These are phyloP conservation scores for Spencermartinsiella europaea DNA, from an alignment of 805 yeast species.

Conservation along the genomic window DNA sequence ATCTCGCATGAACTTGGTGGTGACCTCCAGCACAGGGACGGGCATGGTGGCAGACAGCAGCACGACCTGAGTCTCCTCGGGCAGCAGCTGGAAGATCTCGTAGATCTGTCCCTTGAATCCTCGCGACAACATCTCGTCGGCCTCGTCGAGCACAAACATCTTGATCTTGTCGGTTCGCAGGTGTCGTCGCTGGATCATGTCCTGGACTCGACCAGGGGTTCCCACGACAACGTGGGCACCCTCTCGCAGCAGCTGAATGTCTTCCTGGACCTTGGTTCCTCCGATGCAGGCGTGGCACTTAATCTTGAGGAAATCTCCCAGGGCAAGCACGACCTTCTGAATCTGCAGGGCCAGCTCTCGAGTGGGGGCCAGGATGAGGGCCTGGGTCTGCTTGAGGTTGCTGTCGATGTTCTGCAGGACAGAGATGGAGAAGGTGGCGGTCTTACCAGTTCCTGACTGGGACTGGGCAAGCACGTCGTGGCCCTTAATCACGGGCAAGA, in stretches of 20 bases:
- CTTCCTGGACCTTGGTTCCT: constrained; percentile 80
- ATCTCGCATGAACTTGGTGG: constrained; percentile 85
- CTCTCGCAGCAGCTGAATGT: constrained; percentile 63
- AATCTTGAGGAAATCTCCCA: constrained; percentile 85
- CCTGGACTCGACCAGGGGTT: constrained; percentile 93
- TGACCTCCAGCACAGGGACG: constrained; percentile 83
- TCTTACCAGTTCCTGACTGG: constrained; percentile 98
- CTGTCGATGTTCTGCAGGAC: constrained; percentile 83
- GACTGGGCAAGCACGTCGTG: constrained; percentile 98
- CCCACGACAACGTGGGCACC: constrained; percentile 94
- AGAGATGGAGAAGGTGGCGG: constrained; percentile 95
- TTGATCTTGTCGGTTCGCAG: constrained; percentile 71
- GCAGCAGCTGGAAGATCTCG: constrained; percentile 81
- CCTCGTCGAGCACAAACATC: constrained; percentile 91
- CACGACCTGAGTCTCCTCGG: constrained; percentile 85
- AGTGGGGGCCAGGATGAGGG: constrained; percentile 88
- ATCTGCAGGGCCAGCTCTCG: constrained; percentile 94
- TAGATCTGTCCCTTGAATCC: constrained; percentile 96
- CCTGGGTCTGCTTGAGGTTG: constrained; percentile 72
- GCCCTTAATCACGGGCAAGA: constrained; percentile 88
- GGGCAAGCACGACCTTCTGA: constrained; percentile 75
- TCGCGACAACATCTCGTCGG: constrained; percentile 87
- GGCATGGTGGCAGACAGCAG: constrained; percentile 94
- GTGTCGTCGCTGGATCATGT: constrained; percentile 80
- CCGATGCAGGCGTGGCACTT: constrained; percentile 92